Evolutionary conservation across 116 monocot species (phyloP), one percentile per base, ranked within the genome.

Genomic region (Papilionanthe hybrid): DNA sequence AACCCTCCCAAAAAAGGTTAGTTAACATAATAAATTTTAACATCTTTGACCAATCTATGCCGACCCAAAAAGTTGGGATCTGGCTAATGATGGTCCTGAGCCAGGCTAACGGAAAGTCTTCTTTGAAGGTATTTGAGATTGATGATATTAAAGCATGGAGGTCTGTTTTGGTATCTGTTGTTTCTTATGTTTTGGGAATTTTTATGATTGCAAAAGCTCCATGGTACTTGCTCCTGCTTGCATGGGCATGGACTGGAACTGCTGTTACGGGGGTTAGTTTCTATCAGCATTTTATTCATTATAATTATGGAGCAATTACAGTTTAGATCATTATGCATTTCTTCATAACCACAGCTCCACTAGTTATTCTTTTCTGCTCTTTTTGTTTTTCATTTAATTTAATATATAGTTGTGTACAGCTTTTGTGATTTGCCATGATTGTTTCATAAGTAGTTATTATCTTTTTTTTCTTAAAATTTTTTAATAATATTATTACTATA

Each of bases 381-480:
- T 42, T 55, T 71, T 55, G 30, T 30, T 72, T 18, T 71, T 56
- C 18, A 60, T 20, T 63, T 29, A 55, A 29, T 68, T 73, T 73
- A 92, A 2, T 15, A 53, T 17, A 53, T 53, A 53, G 1, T 15
- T 53, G 53, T 5, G 17, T 53, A 17, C 53, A 53, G 53, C 15
- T 97, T 94, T 94, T 92, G 97, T 97, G 72, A 92, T 97, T 90
- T 92, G 94, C 42, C 97, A 97, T 84, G 97, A 94, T 68, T 97
- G 94, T 84, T 76, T 58, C 28, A 65, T 72, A 47, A 67, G 25
- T 28, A 20, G 50, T 75, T 53, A 11, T 48, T 2, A 11, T 3
- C 2, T 0, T 17, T 53, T 53, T 17, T 53, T 53, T 53, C 17
- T 13, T 53, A 53, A 53, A 53, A 17, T 53, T 53, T 67, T 75